Evolutionary conservation across 495 filamentous ascomycete species (phyloP), one percentile per base, ranked within the genome.

Genomic region (Cenococcum geophilum): DNA sequence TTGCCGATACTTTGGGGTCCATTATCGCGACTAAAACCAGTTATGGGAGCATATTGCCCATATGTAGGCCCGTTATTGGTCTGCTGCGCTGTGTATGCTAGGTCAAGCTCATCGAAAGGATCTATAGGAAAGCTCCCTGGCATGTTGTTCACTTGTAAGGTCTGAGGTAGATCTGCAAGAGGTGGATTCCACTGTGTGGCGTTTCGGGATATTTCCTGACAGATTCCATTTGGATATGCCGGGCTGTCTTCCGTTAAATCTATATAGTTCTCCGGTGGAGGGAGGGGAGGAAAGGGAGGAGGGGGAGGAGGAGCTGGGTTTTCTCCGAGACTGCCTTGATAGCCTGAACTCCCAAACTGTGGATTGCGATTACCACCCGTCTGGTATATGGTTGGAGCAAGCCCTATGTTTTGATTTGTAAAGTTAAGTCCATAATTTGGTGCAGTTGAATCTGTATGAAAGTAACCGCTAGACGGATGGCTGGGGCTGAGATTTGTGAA

Each of bases 231-330:
- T 52, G n/a, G 57, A 40, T 27, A 18, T 21, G 42, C 45, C 34
- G 23, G 43, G 23, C 57, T 40, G 16, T 47, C 18, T 16, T 45
- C 45, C 12, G 61, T 55, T 48, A 59, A 37, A 40, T 63, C 48
- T 35, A 59, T 55, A 55, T 37, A 52, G 18, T 60, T 45, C 12
- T 45, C 40, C 40, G 12, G 40, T 45, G 1, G 27, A 3, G 27
- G 27, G 2, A 6, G 27, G 2, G 27, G 27, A 32, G 27, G 27
- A 32, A 6, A 6, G 6, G 27, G 27, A 32, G 27, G 27, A 32
- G 27, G 27, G 6, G 27, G 27, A 32, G 27, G 27, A 45, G 40
- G 4, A 45, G 4, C 11, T 18, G 18, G 4, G 40, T 45, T 45
- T 45, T 45, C 40, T 45, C 11, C 14, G 11, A 45, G 40, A 45